These are phyloP conservation scores for Pythium apleroticum DNA, from an alignment of 352 stramenopile species.

Conservation along the genomic window DNA sequence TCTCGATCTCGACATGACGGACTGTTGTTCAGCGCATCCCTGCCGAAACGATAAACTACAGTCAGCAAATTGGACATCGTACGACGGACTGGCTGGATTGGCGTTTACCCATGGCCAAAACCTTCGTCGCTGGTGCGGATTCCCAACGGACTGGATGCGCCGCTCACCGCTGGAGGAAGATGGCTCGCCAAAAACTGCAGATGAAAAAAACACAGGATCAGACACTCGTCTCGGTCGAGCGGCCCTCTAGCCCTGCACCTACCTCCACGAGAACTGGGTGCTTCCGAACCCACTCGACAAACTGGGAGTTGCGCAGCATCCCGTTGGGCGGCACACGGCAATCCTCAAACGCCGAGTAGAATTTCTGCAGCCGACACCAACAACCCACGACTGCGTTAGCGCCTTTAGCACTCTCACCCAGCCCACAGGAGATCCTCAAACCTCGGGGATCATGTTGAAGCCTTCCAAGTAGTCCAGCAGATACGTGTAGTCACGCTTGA, in stretches of 20 bases:
- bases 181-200: conserved; percentile 48
- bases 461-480: conserved; percentile 66
- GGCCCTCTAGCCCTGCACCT: conserved; percentile 6
- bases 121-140: conserved; percentile 44
- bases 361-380: conserved; percentile 33
- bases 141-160: conserved; percentile 34
- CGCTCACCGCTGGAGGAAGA: conserved; percentile 36
- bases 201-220: background rate
- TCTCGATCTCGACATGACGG: conserved; percentile 51
- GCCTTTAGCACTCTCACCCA: background rate
- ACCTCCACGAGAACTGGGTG: conserved; percentile 71
- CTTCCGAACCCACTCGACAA: conserved; percentile 74
- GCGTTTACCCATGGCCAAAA: background rate
- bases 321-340: conserved; percentile 55
- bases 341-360: conserved; percentile 77
- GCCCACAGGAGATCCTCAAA: conserved; percentile 7
- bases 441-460: conserved; percentile 66
- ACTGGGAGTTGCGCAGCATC: conserved; percentile 58
- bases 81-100: background rate
- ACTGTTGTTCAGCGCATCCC: conserved; percentile 76
- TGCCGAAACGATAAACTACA: conserved; percentile 16
- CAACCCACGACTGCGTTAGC: background rate
- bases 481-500: conserved; percentile 69
- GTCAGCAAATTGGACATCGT: background rate
- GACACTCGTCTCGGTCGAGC: background rate